These are phyloP conservation scores for Xylaria nigripes DNA, from an alignment of 495 filamentous ascomycete genomes.

Conservation along the genomic window DNA sequence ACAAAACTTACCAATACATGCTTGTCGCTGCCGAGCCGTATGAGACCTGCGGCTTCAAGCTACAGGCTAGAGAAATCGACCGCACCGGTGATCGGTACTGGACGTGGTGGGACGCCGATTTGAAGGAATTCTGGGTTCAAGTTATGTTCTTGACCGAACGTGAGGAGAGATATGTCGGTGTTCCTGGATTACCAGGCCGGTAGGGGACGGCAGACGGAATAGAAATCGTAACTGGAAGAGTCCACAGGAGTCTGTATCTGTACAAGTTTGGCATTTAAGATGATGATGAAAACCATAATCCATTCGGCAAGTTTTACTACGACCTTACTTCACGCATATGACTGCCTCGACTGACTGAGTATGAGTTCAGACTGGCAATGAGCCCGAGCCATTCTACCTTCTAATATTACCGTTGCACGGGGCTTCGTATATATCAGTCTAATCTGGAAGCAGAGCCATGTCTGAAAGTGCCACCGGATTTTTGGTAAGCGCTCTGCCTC, in stretches of 20 bases:
- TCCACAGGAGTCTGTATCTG: not conserved
- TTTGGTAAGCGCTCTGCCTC: too few relatives aligned
- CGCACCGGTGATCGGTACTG: slow-evolving; percentile 78
- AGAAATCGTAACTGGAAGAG: not conserved
- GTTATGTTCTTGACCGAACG: slow-evolving; percentile 98
- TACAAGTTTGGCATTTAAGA: not conserved
- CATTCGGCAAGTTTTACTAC: not conserved
- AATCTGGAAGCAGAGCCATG: too few relatives aligned
- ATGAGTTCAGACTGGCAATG: not conserved
- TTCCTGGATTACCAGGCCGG: slow-evolving; percentile 67
- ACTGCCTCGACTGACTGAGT: not conserved
- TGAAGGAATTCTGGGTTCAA: slow-evolving; percentile 98
- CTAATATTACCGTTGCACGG: not conserved
- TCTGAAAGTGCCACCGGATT: too few relatives aligned
- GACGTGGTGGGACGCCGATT: slow-evolving; percentile 92
- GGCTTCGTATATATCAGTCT: not conserved
- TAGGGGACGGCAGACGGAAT: not conserved
- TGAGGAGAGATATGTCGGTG: slow-evolving; percentile 90
- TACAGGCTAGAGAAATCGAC: slow-evolving; percentile 92
- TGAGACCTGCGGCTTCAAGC: slow-evolving; percentile 92
- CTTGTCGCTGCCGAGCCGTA: slow-evolving; percentile 96
- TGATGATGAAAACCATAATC: not conserved
- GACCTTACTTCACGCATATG: not conserved
- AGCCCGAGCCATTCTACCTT: not conserved
- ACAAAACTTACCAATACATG: slow-evolving; percentile 89